Evolutionary conservation across 345 rosid species (phyloP).

Genomic region (Brassica juncea): DNA sequence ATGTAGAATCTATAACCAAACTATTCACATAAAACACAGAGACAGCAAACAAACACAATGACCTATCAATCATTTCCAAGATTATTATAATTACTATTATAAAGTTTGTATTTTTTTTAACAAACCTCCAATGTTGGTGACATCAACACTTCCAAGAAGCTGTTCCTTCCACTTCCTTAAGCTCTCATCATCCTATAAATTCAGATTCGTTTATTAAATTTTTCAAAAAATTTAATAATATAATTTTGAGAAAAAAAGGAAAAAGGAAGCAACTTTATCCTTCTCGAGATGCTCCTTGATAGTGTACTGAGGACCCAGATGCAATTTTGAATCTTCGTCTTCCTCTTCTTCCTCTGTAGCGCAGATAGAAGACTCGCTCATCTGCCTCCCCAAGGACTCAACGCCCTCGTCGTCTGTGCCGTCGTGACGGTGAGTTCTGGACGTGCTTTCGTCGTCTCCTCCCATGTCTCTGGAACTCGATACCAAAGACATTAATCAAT

Average conservation of each 20-base stretch:
- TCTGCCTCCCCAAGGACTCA: conserved; percentile 43
- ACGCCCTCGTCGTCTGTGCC: conserved; percentile 39
- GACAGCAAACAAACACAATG: too few relatives aligned
- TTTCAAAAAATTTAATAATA: neutral
- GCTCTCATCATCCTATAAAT: conserved; percentile 74
- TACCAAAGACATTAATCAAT: conserved; percentile 53
- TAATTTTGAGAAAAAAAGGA: neutral
- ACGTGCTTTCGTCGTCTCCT: conserved; percentile 44
- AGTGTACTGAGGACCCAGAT: conserved; percentile 76
- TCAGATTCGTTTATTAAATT: conserved; percentile 8
- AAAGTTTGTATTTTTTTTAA: neutral
- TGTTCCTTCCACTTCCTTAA: conserved; percentile 84
- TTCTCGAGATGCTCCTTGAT: conserved; percentile 72
- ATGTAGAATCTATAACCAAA: neutral
- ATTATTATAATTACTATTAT: too few relatives aligned
- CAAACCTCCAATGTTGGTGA: conserved; percentile 65
- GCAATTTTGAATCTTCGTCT: conserved; percentile 47
- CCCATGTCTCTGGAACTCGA: conserved; percentile 61
- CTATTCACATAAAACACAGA: neutral
- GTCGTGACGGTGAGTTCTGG: conserved; percentile 23
- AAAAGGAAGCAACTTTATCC: conserved; percentile 53
- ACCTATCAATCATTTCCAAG: neutral
- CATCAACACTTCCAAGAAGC: conserved; percentile 74
- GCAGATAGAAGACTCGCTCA: conserved; percentile 50
- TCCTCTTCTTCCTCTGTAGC: conserved; percentile 56